These are phyloP conservation scores for Blumeriella jaapii DNA, from an alignment of 2,329 filamentous ascomycete genomes.

Conservation along the genomic window DNA sequence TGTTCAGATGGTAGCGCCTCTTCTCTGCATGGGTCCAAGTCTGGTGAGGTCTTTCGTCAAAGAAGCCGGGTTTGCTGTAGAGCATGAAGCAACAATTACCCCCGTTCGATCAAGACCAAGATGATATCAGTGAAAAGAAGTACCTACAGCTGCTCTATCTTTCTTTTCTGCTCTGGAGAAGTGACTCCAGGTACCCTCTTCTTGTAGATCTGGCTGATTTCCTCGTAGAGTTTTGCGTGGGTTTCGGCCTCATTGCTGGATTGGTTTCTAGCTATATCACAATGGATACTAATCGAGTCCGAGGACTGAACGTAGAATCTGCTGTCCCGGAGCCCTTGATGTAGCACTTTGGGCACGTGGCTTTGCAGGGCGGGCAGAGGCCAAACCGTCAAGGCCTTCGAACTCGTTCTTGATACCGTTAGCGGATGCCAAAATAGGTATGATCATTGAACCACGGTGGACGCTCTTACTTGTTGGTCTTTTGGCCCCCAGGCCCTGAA, in stretches of 20 bases:
- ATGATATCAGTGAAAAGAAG: not conserved
- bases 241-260: constrained; percentile 22
- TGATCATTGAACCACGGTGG: not conserved
- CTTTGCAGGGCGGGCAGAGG: constrained; percentile 15
- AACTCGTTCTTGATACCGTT: constrained; percentile 21
- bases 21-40: too few species aligned
- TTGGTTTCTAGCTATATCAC: constrained; percentile 21
- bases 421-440: constrained; percentile 1
- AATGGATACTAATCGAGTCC: constrained; percentile 24
- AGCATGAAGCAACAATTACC: too few species aligned
- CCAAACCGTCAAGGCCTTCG: constrained; percentile 26
- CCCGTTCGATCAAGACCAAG: too few species aligned
- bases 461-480: constrained; percentile 26
- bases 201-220: constrained; percentile 22
- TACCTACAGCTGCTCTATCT: constrained; percentile 33
- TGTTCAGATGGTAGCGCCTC: too few species aligned
- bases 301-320: constrained; percentile 23
- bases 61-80: too few species aligned
- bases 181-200: constrained; percentile 23
- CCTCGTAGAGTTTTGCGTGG: constrained; percentile 19
- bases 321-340: constrained; percentile 16
- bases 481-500: constrained; percentile 26
- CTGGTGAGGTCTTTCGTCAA: too few species aligned
- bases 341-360: constrained; percentile 22
- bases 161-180: constrained; percentile 40